phyloP scores from a whole-genome alignment of 202 grass and related monocot species.

The Carex arenaria region DNA sequence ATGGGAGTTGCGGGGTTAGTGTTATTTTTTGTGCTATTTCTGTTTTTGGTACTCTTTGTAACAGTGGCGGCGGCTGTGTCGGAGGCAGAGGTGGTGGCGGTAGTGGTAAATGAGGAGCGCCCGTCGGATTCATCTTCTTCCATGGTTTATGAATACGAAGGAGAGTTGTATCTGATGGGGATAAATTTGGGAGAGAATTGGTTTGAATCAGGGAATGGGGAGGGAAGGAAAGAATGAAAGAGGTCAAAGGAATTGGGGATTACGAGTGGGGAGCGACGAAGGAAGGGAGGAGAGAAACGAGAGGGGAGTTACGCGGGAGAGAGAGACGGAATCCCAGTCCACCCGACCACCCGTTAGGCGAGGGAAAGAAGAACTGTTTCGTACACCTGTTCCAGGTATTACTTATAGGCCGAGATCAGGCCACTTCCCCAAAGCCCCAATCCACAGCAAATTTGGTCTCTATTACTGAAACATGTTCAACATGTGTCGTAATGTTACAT shows the following conservation, averaged over 20 bases:
- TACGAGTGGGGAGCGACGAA: slow-evolving; percentile 23
- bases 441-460: background rate
- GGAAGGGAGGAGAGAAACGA: background rate
- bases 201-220: slow-evolving; percentile 36
- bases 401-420: background rate
- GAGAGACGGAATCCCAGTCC: background rate
- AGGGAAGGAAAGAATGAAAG: slow-evolving; percentile 13
- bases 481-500: background rate
- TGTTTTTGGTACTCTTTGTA: background rate
- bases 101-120: slow-evolving; percentile 14
- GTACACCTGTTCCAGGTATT: background rate
- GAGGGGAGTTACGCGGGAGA: background rate
- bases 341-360: slow-evolving; percentile 8
- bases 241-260: slow-evolving; percentile 21
- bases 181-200: background rate
- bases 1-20: background rate
- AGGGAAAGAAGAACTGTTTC: background rate
- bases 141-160: slow-evolving; percentile 15
- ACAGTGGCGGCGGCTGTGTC: background rate
- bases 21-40: background rate
- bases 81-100: slow-evolving; percentile 19
- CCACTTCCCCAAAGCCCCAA: background rate
- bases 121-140: slow-evolving; percentile 46
- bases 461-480: background rate
- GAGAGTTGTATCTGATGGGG: background rate